Evolutionary conservation across 805 yeast species (phyloP).

Genomic region (Komagataella phaffii): DNA sequence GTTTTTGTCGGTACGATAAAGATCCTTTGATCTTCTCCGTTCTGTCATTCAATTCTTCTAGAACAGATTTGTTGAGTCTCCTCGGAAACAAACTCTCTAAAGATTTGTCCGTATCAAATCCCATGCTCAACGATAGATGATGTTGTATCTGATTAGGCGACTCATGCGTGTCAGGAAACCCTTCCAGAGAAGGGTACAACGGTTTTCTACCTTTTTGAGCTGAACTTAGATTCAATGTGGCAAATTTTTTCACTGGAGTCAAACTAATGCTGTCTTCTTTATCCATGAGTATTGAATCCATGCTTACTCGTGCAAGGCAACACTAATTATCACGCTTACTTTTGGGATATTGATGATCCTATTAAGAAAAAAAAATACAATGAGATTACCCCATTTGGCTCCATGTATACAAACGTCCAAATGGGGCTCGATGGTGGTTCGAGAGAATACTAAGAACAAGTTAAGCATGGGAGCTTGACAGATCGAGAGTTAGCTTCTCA

Average conservation of each 20-base stretch:
- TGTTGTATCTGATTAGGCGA: background rate
- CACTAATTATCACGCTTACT: background rate
- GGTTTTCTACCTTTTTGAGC: background rate
- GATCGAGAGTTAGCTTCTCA: background rate
- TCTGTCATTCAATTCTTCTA: constrained; percentile 28
- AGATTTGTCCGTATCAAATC: background rate
- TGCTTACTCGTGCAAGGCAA: background rate
- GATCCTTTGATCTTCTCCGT: constrained; percentile 21
- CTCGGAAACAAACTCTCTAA: constrained; percentile 29
- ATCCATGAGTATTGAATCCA: constrained; percentile 11
- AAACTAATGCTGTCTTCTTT: constrained; percentile 21
- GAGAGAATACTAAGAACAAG: too few relatives aligned
- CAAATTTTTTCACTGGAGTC: constrained; percentile 25
- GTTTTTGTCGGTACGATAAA: background rate
- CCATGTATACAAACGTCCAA: background rate
- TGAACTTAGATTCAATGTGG: background rate
- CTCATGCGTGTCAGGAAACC: background rate
- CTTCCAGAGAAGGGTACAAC: background rate
- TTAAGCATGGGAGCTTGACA: background rate
- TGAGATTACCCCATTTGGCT: background rate
- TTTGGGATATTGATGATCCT: background rate
- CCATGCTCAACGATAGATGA: background rate
- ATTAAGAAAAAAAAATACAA: background rate
- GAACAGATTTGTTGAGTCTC: constrained; percentile 28
- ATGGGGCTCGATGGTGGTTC: background rate